phyloP scores from a whole-genome alignment of 164 flowering plant species.

The Euptelea pleiosperma region DNA sequence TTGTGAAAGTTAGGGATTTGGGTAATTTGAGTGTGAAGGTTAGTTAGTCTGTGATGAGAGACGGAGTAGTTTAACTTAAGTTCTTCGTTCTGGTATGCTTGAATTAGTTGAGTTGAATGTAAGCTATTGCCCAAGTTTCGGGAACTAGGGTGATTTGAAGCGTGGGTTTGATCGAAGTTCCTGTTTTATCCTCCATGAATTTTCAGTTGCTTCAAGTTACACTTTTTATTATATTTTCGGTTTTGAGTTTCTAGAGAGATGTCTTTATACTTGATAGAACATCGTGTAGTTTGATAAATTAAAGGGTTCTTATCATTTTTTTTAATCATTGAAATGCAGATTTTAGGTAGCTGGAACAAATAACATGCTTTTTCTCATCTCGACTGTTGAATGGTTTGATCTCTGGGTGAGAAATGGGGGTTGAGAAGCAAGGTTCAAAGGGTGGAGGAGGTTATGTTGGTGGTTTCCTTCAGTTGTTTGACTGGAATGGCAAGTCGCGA shows the following conservation, averaged over 20 bases:
- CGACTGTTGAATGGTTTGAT: constrained; percentile 9
- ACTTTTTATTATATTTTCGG: not conserved
- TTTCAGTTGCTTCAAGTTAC: not conserved
- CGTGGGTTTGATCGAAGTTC: not conserved
- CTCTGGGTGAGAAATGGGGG: constrained; percentile 41
- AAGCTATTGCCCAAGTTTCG: not conserved
- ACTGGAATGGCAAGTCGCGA: constrained; percentile 85
- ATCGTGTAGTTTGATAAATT: not conserved
- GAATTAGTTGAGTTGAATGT: not conserved
- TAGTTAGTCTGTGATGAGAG: not conserved
- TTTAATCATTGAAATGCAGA: constrained; percentile 18
- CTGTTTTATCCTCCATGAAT: not conserved
- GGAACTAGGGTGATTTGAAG: not conserved
- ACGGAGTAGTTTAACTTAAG: not conserved
- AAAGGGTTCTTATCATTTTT: not conserved
- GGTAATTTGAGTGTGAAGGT: not conserved
- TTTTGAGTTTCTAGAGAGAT: not conserved
- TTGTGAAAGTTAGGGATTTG: constrained; percentile 5
- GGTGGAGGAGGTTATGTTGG: constrained; percentile 70
- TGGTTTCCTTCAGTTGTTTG: constrained; percentile 83
- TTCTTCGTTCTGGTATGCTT: not conserved
- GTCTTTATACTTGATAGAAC: no score
- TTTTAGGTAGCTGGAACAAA: constrained; percentile 3
- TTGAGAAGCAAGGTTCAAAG: constrained; percentile 57
- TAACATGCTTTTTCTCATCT: not conserved